Evolutionary conservation across 2,329 filamentous ascomycete species (phyloP).

Genomic region (Scolecobasidium constrictum): DNA sequence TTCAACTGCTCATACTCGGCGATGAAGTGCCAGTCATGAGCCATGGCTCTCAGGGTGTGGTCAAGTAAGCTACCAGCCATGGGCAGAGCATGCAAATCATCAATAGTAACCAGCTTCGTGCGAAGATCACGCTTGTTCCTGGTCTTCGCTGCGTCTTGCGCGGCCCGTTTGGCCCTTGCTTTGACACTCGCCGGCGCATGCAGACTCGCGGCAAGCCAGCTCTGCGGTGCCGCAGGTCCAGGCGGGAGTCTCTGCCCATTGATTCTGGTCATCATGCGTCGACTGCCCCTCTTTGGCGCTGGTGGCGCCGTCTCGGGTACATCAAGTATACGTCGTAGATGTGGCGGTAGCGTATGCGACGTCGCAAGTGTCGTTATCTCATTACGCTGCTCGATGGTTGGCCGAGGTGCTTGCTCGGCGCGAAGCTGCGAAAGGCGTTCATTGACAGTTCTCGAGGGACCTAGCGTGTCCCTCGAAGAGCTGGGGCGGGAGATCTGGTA

Average conservation of each 20-base stretch:
- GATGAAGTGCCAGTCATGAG: constrained; percentile 45
- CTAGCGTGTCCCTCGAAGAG: background rate
- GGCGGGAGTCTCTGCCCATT: constrained; percentile 22
- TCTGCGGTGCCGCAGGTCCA: constrained; percentile 35
- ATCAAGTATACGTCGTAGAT: constrained; percentile 32
- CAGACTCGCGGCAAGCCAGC: constrained; percentile 29
- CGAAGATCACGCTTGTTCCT: background rate
- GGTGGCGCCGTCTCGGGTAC: constrained; percentile 35
- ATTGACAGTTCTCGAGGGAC: constrained; percentile 26
- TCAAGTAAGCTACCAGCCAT: constrained; percentile 36
- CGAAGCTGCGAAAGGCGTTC: constrained; percentile 36
- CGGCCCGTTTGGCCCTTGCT: background rate
- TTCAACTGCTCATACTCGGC: constrained; percentile 46
- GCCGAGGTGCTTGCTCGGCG: constrained; percentile 27
- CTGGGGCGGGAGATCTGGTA: background rate
- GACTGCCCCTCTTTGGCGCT: constrained; percentile 29
- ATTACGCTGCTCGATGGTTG: constrained; percentile 31
- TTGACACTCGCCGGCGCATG: constrained; percentile 16
- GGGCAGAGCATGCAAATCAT: background rate
- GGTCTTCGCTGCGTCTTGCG: background rate
- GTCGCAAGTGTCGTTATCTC: constrained; percentile 30
- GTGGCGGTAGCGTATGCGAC: constrained; percentile 32
- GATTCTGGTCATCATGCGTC: constrained; percentile 19
- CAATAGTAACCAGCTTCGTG: constrained; percentile 1
- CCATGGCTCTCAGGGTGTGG: constrained; percentile 41